Conservation (phyloP, 202 grass and related monocot species). For the Hordeum pubiflorum region DNA sequence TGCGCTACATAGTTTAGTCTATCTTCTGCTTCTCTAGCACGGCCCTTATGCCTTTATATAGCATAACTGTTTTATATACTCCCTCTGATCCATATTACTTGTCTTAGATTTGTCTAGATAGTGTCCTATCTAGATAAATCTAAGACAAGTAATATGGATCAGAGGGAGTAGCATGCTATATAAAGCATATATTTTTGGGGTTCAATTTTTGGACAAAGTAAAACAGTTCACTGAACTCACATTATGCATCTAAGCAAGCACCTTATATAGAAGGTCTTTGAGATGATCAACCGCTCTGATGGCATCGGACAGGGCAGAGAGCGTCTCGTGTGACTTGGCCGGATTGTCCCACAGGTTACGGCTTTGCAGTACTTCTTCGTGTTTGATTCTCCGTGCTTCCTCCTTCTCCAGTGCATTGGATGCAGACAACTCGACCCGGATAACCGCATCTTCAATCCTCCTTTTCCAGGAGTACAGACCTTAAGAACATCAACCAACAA, state of each 20-base stretch:
- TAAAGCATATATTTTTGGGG: not conserved
- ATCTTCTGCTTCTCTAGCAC: constrained; percentile 1
- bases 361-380: constrained; percentile 53
- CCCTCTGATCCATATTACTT: too few species aligned
- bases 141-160: too few species aligned
- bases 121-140: too few species aligned
- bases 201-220: not conserved
- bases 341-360: constrained; percentile 74
- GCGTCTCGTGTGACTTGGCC: constrained; percentile 50
- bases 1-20: not conserved
- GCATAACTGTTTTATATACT: not conserved
- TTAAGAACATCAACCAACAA: constrained; percentile 19
- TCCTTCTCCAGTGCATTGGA: constrained; percentile 62
- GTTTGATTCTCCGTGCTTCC: constrained; percentile 60
- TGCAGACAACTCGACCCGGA: constrained; percentile 44
- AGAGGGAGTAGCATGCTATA: not conserved
- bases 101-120: too few species aligned
- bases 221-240: constrained; percentile 33
- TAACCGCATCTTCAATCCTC: constrained; percentile 76
- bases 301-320: constrained; percentile 64
- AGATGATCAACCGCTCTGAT: constrained; percentile 66
- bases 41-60: not conserved
- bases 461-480: constrained; percentile 73
- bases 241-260: constrained; percentile 36
- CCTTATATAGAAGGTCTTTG: constrained; percentile 88